Evolutionary conservation across 1,284 basidiomycete species (phyloP), one percentile per base, ranked within the genome.

Genomic region (Pseudozyma sp.): DNA sequence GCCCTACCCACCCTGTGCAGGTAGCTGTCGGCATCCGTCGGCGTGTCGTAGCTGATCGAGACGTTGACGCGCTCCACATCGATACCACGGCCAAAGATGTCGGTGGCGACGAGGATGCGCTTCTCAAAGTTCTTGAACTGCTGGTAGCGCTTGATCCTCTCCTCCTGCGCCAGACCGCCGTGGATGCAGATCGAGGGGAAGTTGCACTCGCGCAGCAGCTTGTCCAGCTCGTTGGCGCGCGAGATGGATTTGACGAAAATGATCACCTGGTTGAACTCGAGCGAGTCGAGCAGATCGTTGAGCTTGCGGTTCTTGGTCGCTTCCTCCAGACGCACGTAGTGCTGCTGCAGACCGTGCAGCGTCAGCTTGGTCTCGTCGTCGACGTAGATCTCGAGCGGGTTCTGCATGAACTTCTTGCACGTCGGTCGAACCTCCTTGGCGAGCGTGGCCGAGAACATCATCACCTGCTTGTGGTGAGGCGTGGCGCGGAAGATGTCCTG

Each of bases 401-500:
- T 97, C 60, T 94, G 93, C 97, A 99, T 99, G 86, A 99, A 99
- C 86, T 99, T 99, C 88, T 99, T 99, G 90, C 97, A 99, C 0
- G 95, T 98, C 7, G 91, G 89, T 62, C 97, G 90, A 68, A 99
- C 96, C 76, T 99, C 97, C 88, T 99, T 99, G 62, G 94, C 90
- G 68, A 99, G 87, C 0, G 97, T 99, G 48, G 97, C 97, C 81
- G 94, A 96, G 89, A 99, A 99, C 97, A 99, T 99, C 97, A 99
- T 99, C 76, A 99, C 97, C 89, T 99, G 97, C 88, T 99, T 99
- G 90, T 97, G 94, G 87, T 97, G 96, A 62, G 97, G 97, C n/a
- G 97, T 99, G 16, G 94, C 90, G 80, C 95, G 92, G 90, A 99
- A 99, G 83, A 99, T 98, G 87, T 99, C 97, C 90, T 99, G 97